Evolutionary conservation across 2,329 filamentous ascomycete species (phyloP), one percentile per base, ranked within the genome.

Genomic region (Fusarium pseudocircinatum): DNA sequence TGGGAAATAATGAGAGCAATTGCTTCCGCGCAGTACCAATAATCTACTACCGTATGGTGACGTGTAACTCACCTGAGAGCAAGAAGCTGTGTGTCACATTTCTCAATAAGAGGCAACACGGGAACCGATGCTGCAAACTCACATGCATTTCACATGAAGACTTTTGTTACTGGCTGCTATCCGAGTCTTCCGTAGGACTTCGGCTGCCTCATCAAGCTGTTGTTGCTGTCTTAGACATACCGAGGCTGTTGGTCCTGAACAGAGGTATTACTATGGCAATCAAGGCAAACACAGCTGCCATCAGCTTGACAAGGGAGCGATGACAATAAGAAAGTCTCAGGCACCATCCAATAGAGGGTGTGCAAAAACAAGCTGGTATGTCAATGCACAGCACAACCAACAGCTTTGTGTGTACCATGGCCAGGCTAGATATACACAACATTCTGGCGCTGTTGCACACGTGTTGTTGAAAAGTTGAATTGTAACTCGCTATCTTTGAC

Each of bases 141-240:
- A 50, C 56, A 58, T 50, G 42, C 15, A n/a, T 47, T 46, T 58
- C 42, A 59, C 56, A 9, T 50, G 32, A 28, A n/a, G 14, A 2
- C 2, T 20, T 1, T n/a, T 7, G 24, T 8, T 3, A 30, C 5
- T 18, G 9, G 15, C 10, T 12, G 9, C 2, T 4, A 16, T 28
- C 56, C 42, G 32, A 58, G 20, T 37, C 50, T 40, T 30, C 50
- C 50, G 50, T n/a, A n/a, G 7, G 6, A 10, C 14, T 40, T 40
- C 14, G 10, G 24, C 16, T 53, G 34, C 34, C 20, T n/a, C 3
- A 39, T 22, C 11, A 11, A n/a, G 6, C 24, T 54, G 24, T 11
- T 37, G 24, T 2, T 40, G 34, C 18, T 54, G 50, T 54, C 50
- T 54, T 1, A 54, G 50, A 54, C 50, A 54, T 39, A 3, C 50